These are phyloP conservation scores for Closterium sp. DNA, from an alignment of 139 green algal genomes.

Conservation along the genomic window DNA sequence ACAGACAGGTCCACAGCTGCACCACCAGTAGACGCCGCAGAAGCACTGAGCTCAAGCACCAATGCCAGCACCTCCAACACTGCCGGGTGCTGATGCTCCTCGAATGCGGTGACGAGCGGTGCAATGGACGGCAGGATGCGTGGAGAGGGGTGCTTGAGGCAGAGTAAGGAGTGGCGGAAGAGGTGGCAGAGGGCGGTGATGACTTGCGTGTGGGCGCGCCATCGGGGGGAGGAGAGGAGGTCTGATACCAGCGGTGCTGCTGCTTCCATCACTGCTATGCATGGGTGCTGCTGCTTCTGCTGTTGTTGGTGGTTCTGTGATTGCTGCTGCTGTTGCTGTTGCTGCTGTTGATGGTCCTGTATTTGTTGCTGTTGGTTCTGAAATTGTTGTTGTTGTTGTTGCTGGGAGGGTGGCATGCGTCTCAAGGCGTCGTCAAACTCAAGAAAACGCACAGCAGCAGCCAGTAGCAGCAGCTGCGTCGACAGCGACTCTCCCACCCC, in stretches of 20 bases:
- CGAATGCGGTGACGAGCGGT: slow-evolving; percentile 9
- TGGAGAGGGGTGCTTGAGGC: not conserved
- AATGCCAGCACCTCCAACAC: slow-evolving; percentile 27
- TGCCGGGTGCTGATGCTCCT: slow-evolving; percentile 2
- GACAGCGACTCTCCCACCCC: slow-evolving; percentile 35
- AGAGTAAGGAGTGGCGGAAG: slow-evolving; percentile 29
- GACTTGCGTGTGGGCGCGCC: slow-evolving; percentile 28
- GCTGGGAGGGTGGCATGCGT: not conserved
- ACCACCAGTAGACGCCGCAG: not conserved
- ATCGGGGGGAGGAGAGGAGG: slow-evolving; percentile 26
- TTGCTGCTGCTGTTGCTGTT: too few relatives aligned
- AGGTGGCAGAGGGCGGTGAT: slow-evolving; percentile 61
- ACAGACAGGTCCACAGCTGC: not conserved
- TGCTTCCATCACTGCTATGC: slow-evolving; percentile 50
- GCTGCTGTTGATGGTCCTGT: too few relatives aligned
- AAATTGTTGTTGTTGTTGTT: not conserved
- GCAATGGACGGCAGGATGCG: slow-evolving; percentile 20
- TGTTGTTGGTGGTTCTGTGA: too few relatives aligned
- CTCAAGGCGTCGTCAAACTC: slow-evolving; percentile 11
- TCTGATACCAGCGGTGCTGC: slow-evolving; percentile 54
- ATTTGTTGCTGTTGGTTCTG: not conserved
- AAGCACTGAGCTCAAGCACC: slow-evolving; percentile 10
- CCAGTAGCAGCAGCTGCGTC: slow-evolving; percentile 60
- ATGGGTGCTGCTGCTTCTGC: slow-evolving; percentile 22
- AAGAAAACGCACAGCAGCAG: slow-evolving; percentile 49